Conservation (phyloP, 805 yeast species). For the Yueomyces sp. region DNA sequence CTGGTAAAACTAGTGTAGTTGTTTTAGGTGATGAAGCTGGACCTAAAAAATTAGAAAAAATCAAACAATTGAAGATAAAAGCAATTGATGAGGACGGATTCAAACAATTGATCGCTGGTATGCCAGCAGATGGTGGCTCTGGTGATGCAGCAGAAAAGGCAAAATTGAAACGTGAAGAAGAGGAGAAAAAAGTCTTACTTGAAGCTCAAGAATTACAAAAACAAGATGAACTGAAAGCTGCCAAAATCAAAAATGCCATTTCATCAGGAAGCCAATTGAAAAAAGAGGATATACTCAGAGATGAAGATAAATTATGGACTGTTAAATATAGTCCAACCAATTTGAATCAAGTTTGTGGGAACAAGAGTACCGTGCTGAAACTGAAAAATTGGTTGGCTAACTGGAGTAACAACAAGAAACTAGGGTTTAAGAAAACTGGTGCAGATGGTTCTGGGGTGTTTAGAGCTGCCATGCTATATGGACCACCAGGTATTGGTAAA, state of each 20-base stretch:
- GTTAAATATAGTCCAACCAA: conserved; percentile 79
- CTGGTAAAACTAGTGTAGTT: conserved; percentile 74
- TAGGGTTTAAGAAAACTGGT: conserved; percentile 43
- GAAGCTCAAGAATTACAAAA: conserved; percentile 33
- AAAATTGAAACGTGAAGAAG: conserved; percentile 32
- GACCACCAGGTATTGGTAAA: conserved; percentile 81
- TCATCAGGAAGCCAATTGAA: background rate
- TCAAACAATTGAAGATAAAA: conserved; percentile 58
- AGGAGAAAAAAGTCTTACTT: conserved; percentile 19
- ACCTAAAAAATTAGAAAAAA: conserved; percentile 79
- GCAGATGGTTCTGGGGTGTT: conserved; percentile 54
- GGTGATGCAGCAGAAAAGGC: conserved; percentile 72
- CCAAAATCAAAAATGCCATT: conserved; percentile 5
- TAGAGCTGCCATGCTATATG: conserved; percentile 76
- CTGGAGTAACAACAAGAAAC: conserved; percentile 53
- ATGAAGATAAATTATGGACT: conserved; percentile 74
- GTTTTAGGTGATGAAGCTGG: conserved; percentile 96
- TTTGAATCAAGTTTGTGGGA: conserved; percentile 77
- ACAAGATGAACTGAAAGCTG: conserved; percentile 14
- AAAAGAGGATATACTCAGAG: conserved; percentile 8
- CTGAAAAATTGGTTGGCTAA: conserved; percentile 60
- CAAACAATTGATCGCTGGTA: conserved; percentile 49
- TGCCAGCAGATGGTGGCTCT: conserved; percentile 90
- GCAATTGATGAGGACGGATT: conserved; percentile 85
- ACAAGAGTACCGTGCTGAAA: conserved; percentile 58